Percentiles rank a stretch among this genome's conserved stretches.
phyloP scores from a whole-genome alignment of 108 stramenopile species.

The Fistulifera solaris region DNA sequence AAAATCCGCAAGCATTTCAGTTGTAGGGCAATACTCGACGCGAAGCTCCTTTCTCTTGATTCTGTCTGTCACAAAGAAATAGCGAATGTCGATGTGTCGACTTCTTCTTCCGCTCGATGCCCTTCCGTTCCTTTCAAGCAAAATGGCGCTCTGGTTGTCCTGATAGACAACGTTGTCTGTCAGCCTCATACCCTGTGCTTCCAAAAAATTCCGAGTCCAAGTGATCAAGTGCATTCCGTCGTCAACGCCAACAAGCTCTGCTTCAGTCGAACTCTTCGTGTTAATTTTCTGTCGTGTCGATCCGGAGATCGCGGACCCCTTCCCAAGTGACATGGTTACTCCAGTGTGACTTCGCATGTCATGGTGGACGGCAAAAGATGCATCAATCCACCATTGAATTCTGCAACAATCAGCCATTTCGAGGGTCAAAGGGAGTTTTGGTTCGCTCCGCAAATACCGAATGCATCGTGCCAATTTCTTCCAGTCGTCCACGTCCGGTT shows the following conservation, averaged over 20 bases:
- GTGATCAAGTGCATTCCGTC: constrained; percentile 17
- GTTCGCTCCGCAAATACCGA: no score
- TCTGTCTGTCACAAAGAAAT: constrained; percentile 23
- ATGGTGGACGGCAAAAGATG: constrained; percentile 13
- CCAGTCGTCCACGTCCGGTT: constrained; percentile 30
- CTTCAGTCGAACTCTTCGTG: constrained; percentile 26
- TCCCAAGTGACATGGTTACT: constrained; percentile 14
- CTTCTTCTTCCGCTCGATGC: constrained; percentile 16
- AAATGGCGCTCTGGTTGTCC: constrained; percentile 35
- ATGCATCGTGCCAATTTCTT: constrained; percentile 16
- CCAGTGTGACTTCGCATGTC: constrained; percentile 34
- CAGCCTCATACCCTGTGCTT: constrained; percentile 22
- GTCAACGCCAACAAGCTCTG: constrained; percentile 20
- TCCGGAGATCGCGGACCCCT: not conserved
- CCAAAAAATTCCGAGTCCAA: constrained; percentile 23
- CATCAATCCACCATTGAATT: constrained; percentile 14
- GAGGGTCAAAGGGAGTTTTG: not conserved
- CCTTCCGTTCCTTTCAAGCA: constrained; percentile 22
- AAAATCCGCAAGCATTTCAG: constrained; percentile 27
- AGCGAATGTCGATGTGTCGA: constrained; percentile 18
- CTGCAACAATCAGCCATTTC: not conserved
- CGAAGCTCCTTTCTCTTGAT: not conserved
- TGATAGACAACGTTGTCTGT: constrained; percentile 14
- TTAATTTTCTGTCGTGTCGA: constrained; percentile 32
- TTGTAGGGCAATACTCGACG: constrained; percentile 21